These are phyloP conservation scores for Tarenaya hassleriana DNA, from an alignment of 345 rosid species.

Conservation along the genomic window DNA sequence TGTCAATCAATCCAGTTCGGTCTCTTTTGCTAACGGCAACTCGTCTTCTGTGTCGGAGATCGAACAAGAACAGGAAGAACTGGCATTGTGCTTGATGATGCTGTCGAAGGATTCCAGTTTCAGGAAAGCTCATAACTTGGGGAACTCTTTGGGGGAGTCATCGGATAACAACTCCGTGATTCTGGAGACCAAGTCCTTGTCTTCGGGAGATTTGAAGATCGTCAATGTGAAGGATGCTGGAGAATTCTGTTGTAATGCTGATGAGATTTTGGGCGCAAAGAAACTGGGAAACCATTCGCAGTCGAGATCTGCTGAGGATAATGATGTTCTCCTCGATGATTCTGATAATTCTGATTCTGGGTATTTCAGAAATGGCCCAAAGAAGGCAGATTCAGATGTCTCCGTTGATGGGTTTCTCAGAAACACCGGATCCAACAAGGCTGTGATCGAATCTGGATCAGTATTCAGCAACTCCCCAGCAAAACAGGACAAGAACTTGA, in stretches of 20 bases:
- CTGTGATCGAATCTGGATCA: constrained; percentile 28
- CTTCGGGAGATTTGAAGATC: constrained; percentile 39
- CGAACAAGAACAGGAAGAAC: constrained; percentile 72
- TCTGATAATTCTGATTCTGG: constrained; percentile 70
- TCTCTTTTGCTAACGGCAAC: constrained; percentile 29
- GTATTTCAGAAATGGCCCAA: constrained; percentile 58
- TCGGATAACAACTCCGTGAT: constrained; percentile 64
- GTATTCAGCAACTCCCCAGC: constrained; percentile 38
- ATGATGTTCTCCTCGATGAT: constrained; percentile 22
- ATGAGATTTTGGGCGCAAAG: no score
- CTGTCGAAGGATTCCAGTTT: constrained; percentile 63
- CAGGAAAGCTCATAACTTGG: constrained; percentile 36
- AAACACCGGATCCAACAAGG: constrained; percentile 34
- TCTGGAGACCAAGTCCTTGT: constrained; percentile 61
- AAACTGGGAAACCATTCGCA: constrained; percentile 26
- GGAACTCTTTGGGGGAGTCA: constrained; percentile 52
- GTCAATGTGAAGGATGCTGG: constrained; percentile 32
- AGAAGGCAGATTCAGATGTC: constrained; percentile 47
- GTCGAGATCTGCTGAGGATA: constrained; percentile 26
- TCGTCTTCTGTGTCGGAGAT: constrained; percentile 55
- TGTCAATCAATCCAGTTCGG: constrained; percentile 28
- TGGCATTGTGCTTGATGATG: constrained; percentile 80
- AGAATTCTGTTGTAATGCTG: constrained; percentile 25
- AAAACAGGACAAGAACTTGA: constrained; percentile 34
- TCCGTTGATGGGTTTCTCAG: constrained; percentile 41